These are phyloP conservation scores for Isabelozyma rhagii DNA, from an alignment of 805 yeast genomes.

Conservation along the genomic window DNA sequence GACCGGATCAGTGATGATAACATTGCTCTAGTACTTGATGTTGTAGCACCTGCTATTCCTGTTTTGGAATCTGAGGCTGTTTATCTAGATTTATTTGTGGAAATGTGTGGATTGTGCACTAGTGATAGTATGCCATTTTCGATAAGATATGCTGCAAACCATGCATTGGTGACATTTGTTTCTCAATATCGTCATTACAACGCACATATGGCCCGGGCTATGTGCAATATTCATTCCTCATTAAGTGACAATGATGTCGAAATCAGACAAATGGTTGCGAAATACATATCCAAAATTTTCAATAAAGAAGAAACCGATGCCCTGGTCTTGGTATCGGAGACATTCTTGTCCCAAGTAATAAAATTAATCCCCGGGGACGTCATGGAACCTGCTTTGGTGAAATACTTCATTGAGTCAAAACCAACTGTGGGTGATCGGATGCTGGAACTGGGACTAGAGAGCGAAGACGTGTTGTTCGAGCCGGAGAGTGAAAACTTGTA, in stretches of 20 bases:
- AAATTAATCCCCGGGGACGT: too few species aligned
- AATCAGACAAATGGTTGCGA: slow-evolving; percentile 48
- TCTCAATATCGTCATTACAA: neutral
- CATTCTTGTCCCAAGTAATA: neutral
- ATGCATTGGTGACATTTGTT: slow-evolving; percentile 31
- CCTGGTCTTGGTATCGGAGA: neutral
- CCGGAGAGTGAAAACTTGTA: slow-evolving; percentile 68
- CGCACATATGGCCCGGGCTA: slow-evolving; percentile 11
- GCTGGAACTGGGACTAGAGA: neutral
- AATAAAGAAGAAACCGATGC: slow-evolving; percentile 1
- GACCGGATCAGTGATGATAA: slow-evolving; percentile 42
- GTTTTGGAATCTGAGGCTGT: slow-evolving; percentile 5
- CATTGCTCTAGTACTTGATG: slow-evolving; percentile 47
- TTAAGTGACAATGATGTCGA: slow-evolving; percentile 68
- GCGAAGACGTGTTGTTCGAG: slow-evolving; percentile 50
- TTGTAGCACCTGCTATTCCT: slow-evolving; percentile 45
- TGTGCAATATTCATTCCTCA: slow-evolving; percentile 28
- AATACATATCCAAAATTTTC: slow-evolving; percentile 31
- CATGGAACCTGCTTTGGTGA: neutral
- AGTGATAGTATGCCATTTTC: slow-evolving; percentile 45
- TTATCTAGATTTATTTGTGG: slow-evolving; percentile 18
- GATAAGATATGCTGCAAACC: slow-evolving; percentile 44
- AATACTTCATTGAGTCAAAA: neutral
- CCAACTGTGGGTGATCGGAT: neutral
- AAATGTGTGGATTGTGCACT: slow-evolving; percentile 20